These are phyloP conservation scores for Puccinia triticina DNA, from an alignment of 1,284 basidiomycete genomes.

Conservation along the genomic window DNA sequence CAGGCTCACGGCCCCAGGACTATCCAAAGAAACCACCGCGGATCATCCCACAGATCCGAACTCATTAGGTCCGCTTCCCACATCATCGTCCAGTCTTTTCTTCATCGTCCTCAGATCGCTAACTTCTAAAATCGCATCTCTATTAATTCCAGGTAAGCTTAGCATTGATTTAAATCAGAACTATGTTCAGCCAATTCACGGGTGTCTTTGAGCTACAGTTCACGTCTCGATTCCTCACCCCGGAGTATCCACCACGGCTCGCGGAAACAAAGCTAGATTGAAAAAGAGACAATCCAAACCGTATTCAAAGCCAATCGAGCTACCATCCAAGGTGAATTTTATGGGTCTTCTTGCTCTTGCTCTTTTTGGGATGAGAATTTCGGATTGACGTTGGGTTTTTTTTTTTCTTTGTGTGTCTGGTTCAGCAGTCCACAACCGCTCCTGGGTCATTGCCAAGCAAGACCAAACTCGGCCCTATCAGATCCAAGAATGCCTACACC, in stretches of 20 bases:
- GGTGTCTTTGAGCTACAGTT: neutral
- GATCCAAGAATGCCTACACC: neutral
- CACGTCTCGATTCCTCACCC: constrained; percentile 8
- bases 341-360: neutral
- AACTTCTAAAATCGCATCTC: neutral
- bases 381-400: too few species aligned
- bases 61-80: constrained; percentile 6
- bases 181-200: neutral
- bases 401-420: neutral
- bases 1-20: neutral
- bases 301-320: neutral
- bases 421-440: neutral
- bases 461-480: too few species aligned
- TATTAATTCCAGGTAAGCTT: neutral
- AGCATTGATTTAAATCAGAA: neutral
- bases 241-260: neutral
- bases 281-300: neutral
- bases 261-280: neutral
- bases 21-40: neutral
- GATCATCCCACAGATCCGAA: neutral
- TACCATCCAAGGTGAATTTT: neutral
- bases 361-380: neutral
- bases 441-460: too few species aligned
- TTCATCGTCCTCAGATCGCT: neutral
- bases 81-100: neutral